Evolutionary conservation across 2,329 filamentous ascomycete species (phyloP), one percentile per base, ranked within the genome.

Genomic region (Microdochium bolleyi): DNA sequence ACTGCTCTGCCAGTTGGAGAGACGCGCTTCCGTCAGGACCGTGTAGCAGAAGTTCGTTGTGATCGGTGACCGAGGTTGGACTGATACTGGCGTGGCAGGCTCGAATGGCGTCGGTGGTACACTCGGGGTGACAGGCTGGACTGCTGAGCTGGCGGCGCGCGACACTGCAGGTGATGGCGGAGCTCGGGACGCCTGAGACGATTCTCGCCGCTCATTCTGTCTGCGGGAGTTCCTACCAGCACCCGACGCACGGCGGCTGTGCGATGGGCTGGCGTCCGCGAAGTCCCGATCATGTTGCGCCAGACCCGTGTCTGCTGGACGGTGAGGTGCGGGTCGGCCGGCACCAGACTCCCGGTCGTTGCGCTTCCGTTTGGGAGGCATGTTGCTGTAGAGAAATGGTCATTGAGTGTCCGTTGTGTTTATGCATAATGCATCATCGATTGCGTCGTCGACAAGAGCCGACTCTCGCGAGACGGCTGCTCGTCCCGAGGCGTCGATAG

Each of bases 1-100:
- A 48, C 72, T 76, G 32, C 78, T 74, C 38, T 76, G 70, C 94
- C 94, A 97, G 27, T 74, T 70, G 30, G 76, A 72, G 50, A 94
- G 67, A 52, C 80, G 77, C 22, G 84, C 79, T 56, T 89, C 83
- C 3, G 88, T 94, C 49, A 96, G 69, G 61, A 87, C 84, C 53
- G 86, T 80, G 68, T 94, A 96, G 60, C 79, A 80, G 67, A 88
- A 94, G 50, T 70, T 73, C 27, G 74, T 70, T 49, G 62, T 63
- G 34, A 68, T 59, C 8, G 73, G 67, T 30, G 67, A 63, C 44
- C 59, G 64, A 49, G 62, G 63, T 24, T 58, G 60, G 24, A 4
- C 49, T 46, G 55, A 54, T 49, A 58, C 41, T 46, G 41, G 41
- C 5, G 41, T 46, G 21, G 13, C 58, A 24, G 56, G 54, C 19